phyloP scores from a whole-genome alignment of 2,329 filamentous ascomycete species.

The Exophiala oligosperma region DNA sequence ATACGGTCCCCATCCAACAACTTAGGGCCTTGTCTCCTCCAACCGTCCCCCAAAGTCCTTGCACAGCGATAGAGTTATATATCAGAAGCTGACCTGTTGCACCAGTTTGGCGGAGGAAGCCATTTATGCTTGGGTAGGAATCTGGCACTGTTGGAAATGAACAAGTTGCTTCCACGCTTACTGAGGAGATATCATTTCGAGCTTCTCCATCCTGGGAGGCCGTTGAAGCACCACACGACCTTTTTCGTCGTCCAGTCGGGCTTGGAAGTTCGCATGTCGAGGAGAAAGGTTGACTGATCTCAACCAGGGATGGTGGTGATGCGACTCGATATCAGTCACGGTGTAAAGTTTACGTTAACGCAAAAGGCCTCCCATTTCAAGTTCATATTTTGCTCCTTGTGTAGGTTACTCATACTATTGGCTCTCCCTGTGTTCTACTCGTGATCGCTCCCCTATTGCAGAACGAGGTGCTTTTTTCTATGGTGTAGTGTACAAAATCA shows the following conservation, averaged over 20 bases:
- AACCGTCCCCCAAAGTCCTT: too few species aligned
- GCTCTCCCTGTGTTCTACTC: too few species aligned
- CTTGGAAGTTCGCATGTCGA: constrained; percentile 48
- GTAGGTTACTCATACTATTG: too few species aligned
- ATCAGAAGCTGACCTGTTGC: not conserved
- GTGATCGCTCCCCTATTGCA: too few species aligned
- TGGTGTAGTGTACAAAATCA: not conserved
- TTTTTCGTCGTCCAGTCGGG: constrained; percentile 63
- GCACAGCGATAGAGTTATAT: too few species aligned
- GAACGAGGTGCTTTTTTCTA: too few species aligned
- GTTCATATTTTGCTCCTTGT: too few species aligned
- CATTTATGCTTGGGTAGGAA: constrained; percentile 59
- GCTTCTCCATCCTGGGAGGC: constrained; percentile 50
- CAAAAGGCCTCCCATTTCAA: not conserved
- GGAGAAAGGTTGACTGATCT: not conserved
- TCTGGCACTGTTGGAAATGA: constrained; percentile 57
- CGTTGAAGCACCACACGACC: constrained; percentile 54
- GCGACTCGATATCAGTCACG: too few species aligned
- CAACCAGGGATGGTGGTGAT: too few species aligned
- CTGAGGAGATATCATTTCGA: constrained; percentile 57
- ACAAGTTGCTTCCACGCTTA: constrained; percentile 59
- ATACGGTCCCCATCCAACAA: too few species aligned
- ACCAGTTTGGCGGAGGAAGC: constrained; percentile 53
- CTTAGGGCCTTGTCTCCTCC: too few species aligned
- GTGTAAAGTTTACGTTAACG: not conserved